Percentiles rank a stretch among this genome's conserved stretches.
phyloP scores from a whole-genome alignment of 768 basidiomycete genomes.

The Boletus huronensis region DNA sequence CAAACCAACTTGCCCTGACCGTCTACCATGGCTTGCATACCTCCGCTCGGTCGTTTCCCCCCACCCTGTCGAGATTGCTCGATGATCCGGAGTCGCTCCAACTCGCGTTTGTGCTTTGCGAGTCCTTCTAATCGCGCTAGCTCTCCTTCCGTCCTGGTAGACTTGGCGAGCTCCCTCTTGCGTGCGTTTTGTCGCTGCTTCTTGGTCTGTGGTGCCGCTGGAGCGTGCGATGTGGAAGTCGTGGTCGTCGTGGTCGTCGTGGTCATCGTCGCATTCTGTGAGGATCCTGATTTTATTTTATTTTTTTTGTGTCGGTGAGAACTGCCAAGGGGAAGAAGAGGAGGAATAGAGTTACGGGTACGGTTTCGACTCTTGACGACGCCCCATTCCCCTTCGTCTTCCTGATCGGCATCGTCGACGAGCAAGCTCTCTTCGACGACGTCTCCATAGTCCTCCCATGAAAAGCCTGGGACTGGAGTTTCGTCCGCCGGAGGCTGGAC shows the following conservation, averaged over 20 bases:
- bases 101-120: constrained; percentile 56
- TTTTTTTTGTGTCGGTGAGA: not conserved
- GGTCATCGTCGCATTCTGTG: constrained; percentile 5
- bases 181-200: constrained; percentile 67
- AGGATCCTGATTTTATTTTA: constrained; percentile 10
- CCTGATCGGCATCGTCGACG: constrained; percentile 60
- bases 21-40: constrained; percentile 61
- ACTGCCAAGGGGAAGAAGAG: not conserved
- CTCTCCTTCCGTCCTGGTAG: constrained; percentile 54
- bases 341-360: constrained; percentile 34
- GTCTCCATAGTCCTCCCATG: constrained; percentile 79
- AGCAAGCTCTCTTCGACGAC: constrained; percentile 39
- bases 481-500: constrained; percentile 56
- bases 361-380: constrained; percentile 59
- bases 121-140: constrained; percentile 46
- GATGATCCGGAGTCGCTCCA: constrained; percentile 51
- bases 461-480: constrained; percentile 59
- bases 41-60: constrained; percentile 41
- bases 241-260: constrained; percentile 11
- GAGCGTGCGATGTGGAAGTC: constrained; percentile 10
- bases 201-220: constrained; percentile 53
- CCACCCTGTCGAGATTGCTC: constrained; percentile 37
- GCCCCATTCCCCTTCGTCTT: constrained; percentile 76
- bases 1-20: constrained; percentile 56
- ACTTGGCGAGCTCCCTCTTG: constrained; percentile 55